Evolutionary conservation across 2,329 filamentous ascomycete genomes (phyloP).

Genomic region (Ceratocystis cacaofunesta): DNA sequence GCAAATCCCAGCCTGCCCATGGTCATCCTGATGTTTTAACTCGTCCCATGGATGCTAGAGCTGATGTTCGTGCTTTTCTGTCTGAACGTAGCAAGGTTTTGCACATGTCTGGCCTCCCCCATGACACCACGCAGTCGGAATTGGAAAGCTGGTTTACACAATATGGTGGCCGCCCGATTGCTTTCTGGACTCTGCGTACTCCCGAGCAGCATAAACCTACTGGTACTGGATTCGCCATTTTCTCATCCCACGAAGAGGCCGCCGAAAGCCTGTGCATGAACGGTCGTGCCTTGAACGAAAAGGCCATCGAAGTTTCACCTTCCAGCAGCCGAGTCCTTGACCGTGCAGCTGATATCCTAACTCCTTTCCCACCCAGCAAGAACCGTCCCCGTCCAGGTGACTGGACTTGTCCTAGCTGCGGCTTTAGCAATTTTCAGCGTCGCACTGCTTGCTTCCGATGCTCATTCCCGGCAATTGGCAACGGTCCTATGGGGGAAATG

Average conservation of each 20-base stretch:
- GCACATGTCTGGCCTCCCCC: conserved; percentile 91
- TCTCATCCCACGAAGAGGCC: conserved; percentile 97
- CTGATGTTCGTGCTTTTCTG: conserved; percentile 89
- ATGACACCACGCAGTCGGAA: conserved; percentile 97
- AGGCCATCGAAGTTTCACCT: conserved; percentile 95
- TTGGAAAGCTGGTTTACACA: conserved; percentile 99
- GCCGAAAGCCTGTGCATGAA: conserved; percentile 99
- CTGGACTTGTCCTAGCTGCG: conserved; percentile 97
- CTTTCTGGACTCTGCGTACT: conserved; percentile 95
- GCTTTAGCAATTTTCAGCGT: conserved; percentile 98
- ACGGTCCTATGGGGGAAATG: conserved; percentile 49
- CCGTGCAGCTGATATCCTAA: conserved; percentile 86
- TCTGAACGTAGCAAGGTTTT: conserved; percentile 95
- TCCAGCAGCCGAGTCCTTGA: conserved; percentile 95
- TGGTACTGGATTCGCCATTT: conserved; percentile 92
- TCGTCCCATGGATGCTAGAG: conserved; percentile 88
- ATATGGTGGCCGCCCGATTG: conserved; percentile 92
- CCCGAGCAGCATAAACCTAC: conserved; percentile 99
- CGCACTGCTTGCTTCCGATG: conserved; percentile 97
- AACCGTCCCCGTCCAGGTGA: conserved; percentile 93
- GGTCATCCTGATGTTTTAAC: conserved; percentile 92
- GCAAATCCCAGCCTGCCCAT: conserved; percentile 86
- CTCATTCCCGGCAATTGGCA: conserved; percentile 89
- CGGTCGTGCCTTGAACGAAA: conserved; percentile 91
- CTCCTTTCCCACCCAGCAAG: conserved; percentile 95